A percentile compares a stretch with the other conserved stretches of the same genome.
These are phyloP conservation scores for Solanum piurae DNA, from an alignment of 257 asterid species.

Conservation along the genomic window DNA sequence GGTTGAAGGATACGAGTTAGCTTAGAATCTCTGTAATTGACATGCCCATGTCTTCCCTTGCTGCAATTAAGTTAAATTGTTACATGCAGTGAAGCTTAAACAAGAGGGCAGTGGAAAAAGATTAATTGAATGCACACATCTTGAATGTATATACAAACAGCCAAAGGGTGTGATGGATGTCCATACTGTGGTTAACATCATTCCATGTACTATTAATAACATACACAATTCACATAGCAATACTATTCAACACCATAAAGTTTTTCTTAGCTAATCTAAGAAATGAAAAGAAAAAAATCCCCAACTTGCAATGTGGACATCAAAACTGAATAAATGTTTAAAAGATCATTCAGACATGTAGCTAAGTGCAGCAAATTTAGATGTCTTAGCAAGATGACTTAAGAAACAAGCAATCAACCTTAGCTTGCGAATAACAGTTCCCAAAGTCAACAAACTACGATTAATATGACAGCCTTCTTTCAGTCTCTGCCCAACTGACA, in stretches of 20 bases:
- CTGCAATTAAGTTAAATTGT: conserved; percentile 33
- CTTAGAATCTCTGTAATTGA: conserved; percentile 95
- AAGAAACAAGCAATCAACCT: conserved; percentile 35
- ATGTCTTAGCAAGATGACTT: not conserved
- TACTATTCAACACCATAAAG: not conserved
- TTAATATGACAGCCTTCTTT: conserved; percentile 99
- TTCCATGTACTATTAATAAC: not conserved
- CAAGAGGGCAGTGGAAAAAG: not conserved
- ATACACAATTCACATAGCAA: not conserved
- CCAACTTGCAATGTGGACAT: not conserved
- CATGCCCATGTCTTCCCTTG: conserved; percentile 93
- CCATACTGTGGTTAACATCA: not conserved
- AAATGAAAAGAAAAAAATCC: not conserved
- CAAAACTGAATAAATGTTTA: not conserved
- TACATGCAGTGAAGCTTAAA: not conserved
- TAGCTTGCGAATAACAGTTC: conserved; percentile 93
- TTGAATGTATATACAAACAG: not conserved
- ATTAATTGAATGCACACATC: not conserved
- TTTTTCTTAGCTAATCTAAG: not conserved
- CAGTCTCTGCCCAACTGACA: conserved; percentile 91
- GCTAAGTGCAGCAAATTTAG: not conserved
- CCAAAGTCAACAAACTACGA: conserved; percentile 89
- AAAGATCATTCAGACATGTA: not conserved
- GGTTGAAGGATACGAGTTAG: conserved; percentile 97
- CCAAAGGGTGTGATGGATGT: not conserved